phyloP scores from a whole-genome alignment of 2,329 filamentous ascomycete genomes.

The Aspergillus sp. region DNA sequence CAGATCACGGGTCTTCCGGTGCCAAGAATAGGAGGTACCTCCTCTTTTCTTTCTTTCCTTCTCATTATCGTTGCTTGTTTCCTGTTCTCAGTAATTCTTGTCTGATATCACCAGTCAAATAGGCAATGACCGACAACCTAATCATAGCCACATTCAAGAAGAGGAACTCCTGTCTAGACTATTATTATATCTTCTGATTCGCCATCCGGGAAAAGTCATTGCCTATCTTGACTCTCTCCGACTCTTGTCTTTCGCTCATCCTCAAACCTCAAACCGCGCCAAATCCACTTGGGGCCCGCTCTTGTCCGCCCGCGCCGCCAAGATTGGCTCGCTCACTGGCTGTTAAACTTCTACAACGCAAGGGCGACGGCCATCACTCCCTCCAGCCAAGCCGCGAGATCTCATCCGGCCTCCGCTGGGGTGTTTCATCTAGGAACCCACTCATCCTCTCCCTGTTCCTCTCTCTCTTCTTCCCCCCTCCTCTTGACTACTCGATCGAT shows the following conservation, averaged over 20 bases:
- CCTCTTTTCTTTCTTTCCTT: background rate
- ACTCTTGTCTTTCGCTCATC: background rate
- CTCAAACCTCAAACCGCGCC: background rate
- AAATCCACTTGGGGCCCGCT: constrained; percentile 7
- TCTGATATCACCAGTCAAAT: background rate
- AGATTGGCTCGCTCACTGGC: constrained; percentile 2
- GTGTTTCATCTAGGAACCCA: constrained; percentile 15
- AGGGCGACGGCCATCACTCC: background rate
- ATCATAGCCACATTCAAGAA: background rate
- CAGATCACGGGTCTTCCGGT: background rate
- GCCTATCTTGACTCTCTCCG: background rate
- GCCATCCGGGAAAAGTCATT: background rate
- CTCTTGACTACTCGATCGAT: background rate
- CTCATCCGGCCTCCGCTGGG: constrained; percentile 11
- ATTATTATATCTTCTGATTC: background rate
- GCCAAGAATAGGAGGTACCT: background rate
- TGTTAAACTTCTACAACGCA: background rate
- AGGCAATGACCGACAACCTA: background rate
- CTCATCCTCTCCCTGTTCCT: background rate
- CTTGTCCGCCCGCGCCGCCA: background rate
- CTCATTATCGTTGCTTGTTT: background rate
- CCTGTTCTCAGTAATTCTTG: background rate
- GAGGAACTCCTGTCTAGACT: no score
- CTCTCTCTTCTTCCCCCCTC: background rate
- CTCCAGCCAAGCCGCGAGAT: constrained; percentile 9